Percentiles rank a stretch among this genome's conserved stretches.
Evolutionary conservation across 106 monocot genomes (phyloP).

Genomic region (Chionographis japonica): DNA sequence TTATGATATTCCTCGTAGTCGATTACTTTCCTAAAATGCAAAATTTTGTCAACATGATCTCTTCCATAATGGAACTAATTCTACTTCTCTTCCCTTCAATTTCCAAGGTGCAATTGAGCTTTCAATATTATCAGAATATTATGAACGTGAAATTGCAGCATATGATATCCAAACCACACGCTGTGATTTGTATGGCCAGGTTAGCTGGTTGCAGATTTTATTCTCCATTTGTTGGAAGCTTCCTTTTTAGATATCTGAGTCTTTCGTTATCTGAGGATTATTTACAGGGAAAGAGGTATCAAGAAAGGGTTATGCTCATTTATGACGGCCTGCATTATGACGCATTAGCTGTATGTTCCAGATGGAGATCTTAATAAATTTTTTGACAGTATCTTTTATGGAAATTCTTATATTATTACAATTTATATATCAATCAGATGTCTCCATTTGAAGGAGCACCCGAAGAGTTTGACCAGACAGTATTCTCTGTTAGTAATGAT

Average conservation of each 20-base stretch:
- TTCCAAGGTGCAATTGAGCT: slow-evolving; percentile 87
- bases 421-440: slow-evolving; percentile 40
- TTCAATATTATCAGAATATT: slow-evolving; percentile 81
- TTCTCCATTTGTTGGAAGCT: not conserved
- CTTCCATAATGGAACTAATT: too few relatives aligned
- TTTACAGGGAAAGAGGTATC: slow-evolving; percentile 65
- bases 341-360: slow-evolving; percentile 85
- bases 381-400: not conserved
- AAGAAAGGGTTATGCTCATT: slow-evolving; percentile 91
- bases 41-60: too few relatives aligned
- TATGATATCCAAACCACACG: slow-evolving; percentile 94
- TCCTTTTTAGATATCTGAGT: not conserved
- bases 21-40: too few relatives aligned
- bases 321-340: slow-evolving; percentile 99
- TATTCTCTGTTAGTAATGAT: slow-evolving; percentile 60
- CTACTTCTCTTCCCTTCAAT: not conserved
- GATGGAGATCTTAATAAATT: not conserved
- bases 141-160: slow-evolving; percentile 94
- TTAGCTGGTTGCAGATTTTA: slow-evolving; percentile 11
- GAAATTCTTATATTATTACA: not conserved
- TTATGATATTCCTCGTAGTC: too few relatives aligned
- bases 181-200: slow-evolving; percentile 99
- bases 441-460: slow-evolving; percentile 86
- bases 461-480: slow-evolving; percentile 96
- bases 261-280: slow-evolving; percentile 1